phyloP scores from a whole-genome alignment of 2,329 filamentous ascomycete genomes.

The Scleromitrula shiraiana region DNA sequence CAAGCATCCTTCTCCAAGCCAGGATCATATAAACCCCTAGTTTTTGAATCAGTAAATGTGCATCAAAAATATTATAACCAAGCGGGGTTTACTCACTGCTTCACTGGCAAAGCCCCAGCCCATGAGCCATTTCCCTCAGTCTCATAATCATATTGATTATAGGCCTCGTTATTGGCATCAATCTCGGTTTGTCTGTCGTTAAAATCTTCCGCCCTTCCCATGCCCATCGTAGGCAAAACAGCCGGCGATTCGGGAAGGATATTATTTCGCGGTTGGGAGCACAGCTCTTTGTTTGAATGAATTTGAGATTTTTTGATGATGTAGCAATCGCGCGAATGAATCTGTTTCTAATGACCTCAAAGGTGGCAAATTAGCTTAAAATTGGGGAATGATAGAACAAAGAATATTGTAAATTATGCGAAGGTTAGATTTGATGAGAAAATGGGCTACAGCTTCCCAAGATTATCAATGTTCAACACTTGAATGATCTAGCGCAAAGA shows the following conservation, averaged over 20 bases:
- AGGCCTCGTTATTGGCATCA: constrained; percentile 51
- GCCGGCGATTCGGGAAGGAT: constrained; percentile 13
- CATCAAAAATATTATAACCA: no score
- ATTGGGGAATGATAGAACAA: background rate
- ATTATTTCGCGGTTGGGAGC: constrained; percentile 17
- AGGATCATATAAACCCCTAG: constrained; percentile 84
- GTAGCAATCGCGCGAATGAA: background rate
- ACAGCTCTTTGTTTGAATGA: constrained; percentile 3
- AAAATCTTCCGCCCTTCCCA: constrained; percentile 59
- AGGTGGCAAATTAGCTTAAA: constrained; percentile 2
- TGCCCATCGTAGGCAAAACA: constrained; percentile 49
- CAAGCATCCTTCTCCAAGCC: constrained; percentile 97
- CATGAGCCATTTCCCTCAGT: constrained; percentile 78
- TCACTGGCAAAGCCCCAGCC: constrained; percentile 91
- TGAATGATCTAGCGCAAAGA: constrained; percentile 4
- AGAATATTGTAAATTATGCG: background rate
- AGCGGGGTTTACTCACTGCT: constrained; percentile 69
- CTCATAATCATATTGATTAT: constrained; percentile 76
- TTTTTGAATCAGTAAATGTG: background rate
- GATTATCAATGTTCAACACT: constrained; percentile 4
- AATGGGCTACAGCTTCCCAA: no score
- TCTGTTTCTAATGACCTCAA: background rate
- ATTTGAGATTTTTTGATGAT: background rate
- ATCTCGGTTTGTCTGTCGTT: constrained; percentile 58
- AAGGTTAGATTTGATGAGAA: background rate